phyloP scores from a whole-genome alignment of 345 rosid genomes.

The Boechera retrofracta region DNA sequence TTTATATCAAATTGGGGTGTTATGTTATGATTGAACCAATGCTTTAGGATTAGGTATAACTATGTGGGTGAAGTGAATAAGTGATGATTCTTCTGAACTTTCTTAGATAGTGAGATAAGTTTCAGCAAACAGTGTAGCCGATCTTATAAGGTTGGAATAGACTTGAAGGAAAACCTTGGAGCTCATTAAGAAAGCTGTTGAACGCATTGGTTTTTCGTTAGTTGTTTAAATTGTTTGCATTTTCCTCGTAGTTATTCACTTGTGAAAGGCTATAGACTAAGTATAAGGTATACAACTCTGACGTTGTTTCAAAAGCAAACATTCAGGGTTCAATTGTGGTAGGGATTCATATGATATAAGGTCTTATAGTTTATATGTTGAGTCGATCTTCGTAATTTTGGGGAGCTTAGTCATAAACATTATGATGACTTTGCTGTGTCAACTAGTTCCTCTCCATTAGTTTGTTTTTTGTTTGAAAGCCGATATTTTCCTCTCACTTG shows the following conservation, averaged over 20 bases:
- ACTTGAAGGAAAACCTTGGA: not conserved
- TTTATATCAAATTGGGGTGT: not conserved
- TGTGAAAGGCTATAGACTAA: not conserved
- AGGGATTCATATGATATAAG: no score
- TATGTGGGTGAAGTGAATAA: not conserved
- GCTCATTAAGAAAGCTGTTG: not conserved
- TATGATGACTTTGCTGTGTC: no score
- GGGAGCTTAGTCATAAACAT: no score
- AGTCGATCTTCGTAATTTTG: no score
- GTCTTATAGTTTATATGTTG: no score
- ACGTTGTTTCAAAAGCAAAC: no score
- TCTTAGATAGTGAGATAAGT: not conserved
- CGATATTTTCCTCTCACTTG: no score
- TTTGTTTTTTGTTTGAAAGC: no score
- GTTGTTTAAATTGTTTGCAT: not conserved
- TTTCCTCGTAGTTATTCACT: not conserved
- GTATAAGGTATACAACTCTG: no score
- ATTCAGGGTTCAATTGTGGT: no score
- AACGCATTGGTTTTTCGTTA: not conserved
- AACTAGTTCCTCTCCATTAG: no score
- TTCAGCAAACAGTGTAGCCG: not conserved
- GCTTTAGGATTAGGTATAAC: not conserved
- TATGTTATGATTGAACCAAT: not conserved
- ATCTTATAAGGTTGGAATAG: not conserved
- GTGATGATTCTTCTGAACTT: not conserved